Percentiles rank a stretch among this genome's conserved stretches.
Evolutionary conservation across 495 filamentous ascomycete species (phyloP).

Genomic region (Aspergillus heteromorphus): DNA sequence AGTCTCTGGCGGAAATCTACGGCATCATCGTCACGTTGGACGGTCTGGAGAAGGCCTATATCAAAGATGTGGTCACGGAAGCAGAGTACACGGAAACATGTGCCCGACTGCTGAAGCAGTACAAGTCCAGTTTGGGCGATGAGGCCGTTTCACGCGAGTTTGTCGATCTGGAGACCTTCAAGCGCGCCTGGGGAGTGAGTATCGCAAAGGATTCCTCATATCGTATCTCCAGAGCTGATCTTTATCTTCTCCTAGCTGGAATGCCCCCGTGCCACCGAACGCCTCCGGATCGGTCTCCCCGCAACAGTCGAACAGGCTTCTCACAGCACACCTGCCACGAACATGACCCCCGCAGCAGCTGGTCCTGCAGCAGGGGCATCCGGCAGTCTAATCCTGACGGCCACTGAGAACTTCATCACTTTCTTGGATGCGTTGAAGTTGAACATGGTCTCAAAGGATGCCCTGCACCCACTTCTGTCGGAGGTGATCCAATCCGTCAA

Average conservation of each 20-base stretch:
- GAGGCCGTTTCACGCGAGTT: constrained; percentile 80
- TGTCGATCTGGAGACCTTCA: constrained; percentile 88
- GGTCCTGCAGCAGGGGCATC: constrained; percentile 48
- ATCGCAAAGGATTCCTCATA: neutral
- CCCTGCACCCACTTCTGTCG: constrained; percentile 84
- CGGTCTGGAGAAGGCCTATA: constrained; percentile 92
- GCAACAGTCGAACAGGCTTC: constrained; percentile 56
- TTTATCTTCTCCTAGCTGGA: constrained; percentile 60
- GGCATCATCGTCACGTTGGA: constrained; percentile 95
- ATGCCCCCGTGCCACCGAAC: constrained; percentile 88
- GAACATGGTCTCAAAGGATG: constrained; percentile 87
- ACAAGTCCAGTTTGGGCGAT: constrained; percentile 86
- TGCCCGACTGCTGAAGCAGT: constrained; percentile 87
- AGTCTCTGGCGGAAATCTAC: constrained; percentile 94
- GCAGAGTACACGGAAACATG: constrained; percentile 94
- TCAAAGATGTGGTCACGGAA: constrained; percentile 91
- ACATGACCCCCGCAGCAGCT: constrained; percentile 36
- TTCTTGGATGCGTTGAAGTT: constrained; percentile 91
- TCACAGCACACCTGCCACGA: constrained; percentile 33
- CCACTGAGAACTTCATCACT: constrained; percentile 97
- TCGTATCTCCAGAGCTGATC: neutral
- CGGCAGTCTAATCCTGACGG: constrained; percentile 72
- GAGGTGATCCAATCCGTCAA: constrained; percentile 96
- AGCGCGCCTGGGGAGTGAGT: constrained; percentile 82
- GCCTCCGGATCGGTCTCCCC: constrained; percentile 82